phyloP scores from a whole-genome alignment of 139 green algal genomes.

The Astrephomene gubernaculifera region DNA sequence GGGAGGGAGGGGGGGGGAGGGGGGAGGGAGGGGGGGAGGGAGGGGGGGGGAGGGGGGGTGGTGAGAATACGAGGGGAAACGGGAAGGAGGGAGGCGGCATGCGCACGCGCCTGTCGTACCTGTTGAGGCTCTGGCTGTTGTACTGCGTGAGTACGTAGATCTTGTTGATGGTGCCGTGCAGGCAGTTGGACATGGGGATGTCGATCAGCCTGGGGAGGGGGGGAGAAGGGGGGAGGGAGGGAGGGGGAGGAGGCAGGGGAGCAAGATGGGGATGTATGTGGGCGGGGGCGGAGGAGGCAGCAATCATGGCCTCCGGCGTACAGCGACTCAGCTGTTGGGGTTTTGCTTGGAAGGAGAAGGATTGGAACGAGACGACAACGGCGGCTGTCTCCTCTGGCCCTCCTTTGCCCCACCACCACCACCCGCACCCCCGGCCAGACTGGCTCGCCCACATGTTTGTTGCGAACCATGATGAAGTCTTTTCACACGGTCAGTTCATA shows the following conservation, averaged over 20 bases:
- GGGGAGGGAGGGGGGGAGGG: neutral
- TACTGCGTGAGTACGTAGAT: slow-evolving; percentile 96
- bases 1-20: neutral
- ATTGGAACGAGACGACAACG: no score
- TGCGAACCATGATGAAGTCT: no score
- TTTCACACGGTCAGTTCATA: no score
- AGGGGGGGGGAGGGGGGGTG: neutral
- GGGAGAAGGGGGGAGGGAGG: neutral
- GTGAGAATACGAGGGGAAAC: neutral
- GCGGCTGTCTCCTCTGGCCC: no score
- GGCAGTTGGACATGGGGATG: slow-evolving; percentile 96
- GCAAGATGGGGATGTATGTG: no score
- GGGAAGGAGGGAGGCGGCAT: neutral
- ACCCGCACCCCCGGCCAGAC: no score
- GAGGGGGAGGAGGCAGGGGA: neutral
- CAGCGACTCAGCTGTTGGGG: no score
- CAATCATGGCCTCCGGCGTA: no score
- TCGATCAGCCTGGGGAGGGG: slow-evolving; percentile 85
- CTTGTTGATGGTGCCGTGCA: slow-evolving; percentile 90
- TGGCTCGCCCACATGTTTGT: no score
- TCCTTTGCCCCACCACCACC: no score
- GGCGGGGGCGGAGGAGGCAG: no score
- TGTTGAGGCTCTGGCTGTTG: slow-evolving; percentile 95
- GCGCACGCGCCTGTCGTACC: slow-evolving; percentile 46
- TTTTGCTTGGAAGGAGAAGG: no score